Base-by-base conservation (phyloP, 352 stramenopile species). In the Pythium brachiatum region DNA sequence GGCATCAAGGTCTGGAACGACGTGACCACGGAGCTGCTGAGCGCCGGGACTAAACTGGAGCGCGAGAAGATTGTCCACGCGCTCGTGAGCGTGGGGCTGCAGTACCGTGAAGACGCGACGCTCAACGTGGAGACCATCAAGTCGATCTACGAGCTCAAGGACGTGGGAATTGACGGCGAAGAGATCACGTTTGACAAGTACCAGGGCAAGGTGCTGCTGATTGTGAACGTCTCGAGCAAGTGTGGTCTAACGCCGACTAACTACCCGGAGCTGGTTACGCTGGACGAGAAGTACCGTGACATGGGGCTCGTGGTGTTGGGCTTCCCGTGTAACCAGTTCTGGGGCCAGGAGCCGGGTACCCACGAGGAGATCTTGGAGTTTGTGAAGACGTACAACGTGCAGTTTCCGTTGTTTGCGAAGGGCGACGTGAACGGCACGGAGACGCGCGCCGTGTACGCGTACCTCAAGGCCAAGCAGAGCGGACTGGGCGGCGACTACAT, bases 321-420 rank as follows among this genome's bases (percentile, higher is more conserved):
- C 2, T 96, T 96, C 67, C 89, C 90, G 21, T 94, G 82, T 65
- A 91, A 94, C 58, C 89, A 97, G 63, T 97, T 97, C 62, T 71
- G 73, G 48, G 74, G 70, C 48, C 84, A 92, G 63, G 86, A 96
- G 58, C 83, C 90, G 15, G 79, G 71, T 12, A 55, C 63, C 21
- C 53, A 73, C 47, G 61, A 75, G 7, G 79, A 90, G 58, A 92
- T 92, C 48, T 65, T 76, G 52, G 68, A 73, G 31, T 89, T 89
- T 64, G 79, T 86, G 1, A 74, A 81, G 68, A 64, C 79, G 59
- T 86, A 87, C 56, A 41, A 74, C 11, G 71, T 41, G 39, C 34
- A 20, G 18, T 90, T 94, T 50, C 60, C 69, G 1, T 63, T 94
- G 6, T 68, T 92, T 27, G 64, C 66, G 62, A 97, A 96, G 64